A percentile compares a stretch with the other conserved stretches of the same genome.
Evolutionary conservation across 2,329 filamentous ascomycete species (phyloP).

Genomic region (Ceratocystis papillata): DNA sequence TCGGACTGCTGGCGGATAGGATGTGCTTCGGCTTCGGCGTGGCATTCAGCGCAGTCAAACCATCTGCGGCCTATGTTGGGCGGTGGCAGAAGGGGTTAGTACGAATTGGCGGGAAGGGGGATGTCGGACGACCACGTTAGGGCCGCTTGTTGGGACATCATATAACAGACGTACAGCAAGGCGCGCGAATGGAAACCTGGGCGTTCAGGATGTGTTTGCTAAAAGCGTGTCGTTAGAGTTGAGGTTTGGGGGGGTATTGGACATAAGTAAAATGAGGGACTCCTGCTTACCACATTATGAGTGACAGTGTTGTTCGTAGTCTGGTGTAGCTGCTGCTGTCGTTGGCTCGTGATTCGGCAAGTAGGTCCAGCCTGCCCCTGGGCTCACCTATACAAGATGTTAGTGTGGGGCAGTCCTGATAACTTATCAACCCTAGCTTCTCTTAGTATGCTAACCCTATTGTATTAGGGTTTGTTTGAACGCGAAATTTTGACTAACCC

Average conservation of each 20-base stretch:
- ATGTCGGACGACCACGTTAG: not conserved
- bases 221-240: slow-evolving; percentile 17
- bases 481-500: too few relatives aligned
- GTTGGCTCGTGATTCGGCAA: not conserved
- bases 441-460: too few relatives aligned
- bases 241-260: too few relatives aligned
- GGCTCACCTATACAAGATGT: not conserved
- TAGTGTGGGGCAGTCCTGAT: slow-evolving; percentile 1
- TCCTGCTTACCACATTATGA: slow-evolving; percentile 33
- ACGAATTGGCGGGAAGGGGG: too few relatives aligned
- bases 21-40: slow-evolving; percentile 70
- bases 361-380: not conserved
- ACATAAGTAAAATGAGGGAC: too few relatives aligned
- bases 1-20: slow-evolving; percentile 65
- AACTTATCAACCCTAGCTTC: too few relatives aligned
- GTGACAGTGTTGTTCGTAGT: not conserved
- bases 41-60: slow-evolving; percentile 98
- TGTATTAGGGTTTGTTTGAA: fast-evolving
- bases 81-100: not conserved
- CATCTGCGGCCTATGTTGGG: slow-evolving; percentile 65
- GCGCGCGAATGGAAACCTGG: slow-evolving; percentile 88
- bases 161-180: slow-evolving; percentile 61
- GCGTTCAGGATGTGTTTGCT: slow-evolving; percentile 99
- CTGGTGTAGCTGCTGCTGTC: not conserved
- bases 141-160: not conserved